A percentile compares a stretch with the other conserved stretches of the same genome.
phyloP scores from a whole-genome alignment of 2,329 filamentous ascomycete genomes.

The Chrysoporthe deuterocubensis region DNA sequence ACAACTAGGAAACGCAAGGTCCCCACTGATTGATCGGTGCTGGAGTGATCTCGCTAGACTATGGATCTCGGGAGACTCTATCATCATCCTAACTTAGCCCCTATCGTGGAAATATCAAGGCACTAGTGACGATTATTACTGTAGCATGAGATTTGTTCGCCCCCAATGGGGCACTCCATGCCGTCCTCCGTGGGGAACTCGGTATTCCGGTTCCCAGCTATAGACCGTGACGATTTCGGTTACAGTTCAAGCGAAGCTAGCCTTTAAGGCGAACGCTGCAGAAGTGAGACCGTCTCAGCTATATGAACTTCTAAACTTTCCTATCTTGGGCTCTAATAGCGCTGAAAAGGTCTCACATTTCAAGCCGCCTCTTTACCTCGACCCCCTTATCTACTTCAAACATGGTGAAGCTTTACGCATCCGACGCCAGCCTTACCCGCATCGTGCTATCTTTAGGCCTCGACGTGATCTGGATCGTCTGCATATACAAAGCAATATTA shows the following conservation, averaged over 20 bases:
- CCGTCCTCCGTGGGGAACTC: too few relatives aligned
- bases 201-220: too few relatives aligned
- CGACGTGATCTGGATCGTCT: slow-evolving; percentile 6
- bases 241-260: too few relatives aligned
- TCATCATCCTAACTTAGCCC: neutral
- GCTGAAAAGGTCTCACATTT: neutral
- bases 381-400: neutral
- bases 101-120: too few relatives aligned
- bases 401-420: neutral
- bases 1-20: slow-evolving; percentile 1
- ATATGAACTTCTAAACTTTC: neutral
- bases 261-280: too few relatives aligned
- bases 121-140: too few relatives aligned
- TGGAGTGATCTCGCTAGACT: neutral
- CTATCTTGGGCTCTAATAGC: too few relatives aligned
- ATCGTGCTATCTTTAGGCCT: slow-evolving; percentile 9
- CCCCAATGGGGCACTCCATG: too few relatives aligned
- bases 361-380: neutral
- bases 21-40: neutral
- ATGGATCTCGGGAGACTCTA: neutral
- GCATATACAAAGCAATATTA: neutral
- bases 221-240: too few relatives aligned
- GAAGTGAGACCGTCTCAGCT: neutral
- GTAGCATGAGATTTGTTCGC: too few relatives aligned
- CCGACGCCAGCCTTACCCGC: neutral